These are phyloP conservation scores for Coffea eugenioides DNA, from an alignment of 257 asterid genomes.

Conservation along the genomic window DNA sequence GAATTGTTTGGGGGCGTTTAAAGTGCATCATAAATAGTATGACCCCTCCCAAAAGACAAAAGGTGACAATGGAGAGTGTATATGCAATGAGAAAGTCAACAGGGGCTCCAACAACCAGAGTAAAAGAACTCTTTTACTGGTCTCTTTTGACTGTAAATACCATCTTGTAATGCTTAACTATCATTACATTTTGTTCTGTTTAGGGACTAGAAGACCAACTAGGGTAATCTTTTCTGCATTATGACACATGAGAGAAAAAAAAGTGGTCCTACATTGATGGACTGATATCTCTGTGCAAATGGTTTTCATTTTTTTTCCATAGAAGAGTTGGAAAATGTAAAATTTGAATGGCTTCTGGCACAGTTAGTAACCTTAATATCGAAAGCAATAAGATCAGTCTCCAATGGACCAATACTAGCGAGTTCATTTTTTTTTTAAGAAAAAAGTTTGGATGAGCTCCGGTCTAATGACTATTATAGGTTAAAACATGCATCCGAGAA, in stretches of 20 bases:
- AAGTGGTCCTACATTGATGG: background rate
- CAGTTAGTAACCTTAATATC: too few species aligned
- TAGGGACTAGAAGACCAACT: background rate
- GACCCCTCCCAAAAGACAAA: too few species aligned
- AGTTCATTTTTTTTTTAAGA: too few species aligned
- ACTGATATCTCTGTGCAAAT: background rate
- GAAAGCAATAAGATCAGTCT: too few species aligned
- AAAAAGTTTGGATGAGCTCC: too few species aligned
- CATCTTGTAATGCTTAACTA: background rate
- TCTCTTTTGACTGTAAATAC: slow-evolving; percentile 14
- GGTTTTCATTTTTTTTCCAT: background rate
- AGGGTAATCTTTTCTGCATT: background rate
- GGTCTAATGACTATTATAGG: too few species aligned
- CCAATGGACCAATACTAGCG: too few species aligned
- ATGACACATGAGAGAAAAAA: background rate
- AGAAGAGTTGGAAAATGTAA: too few species aligned
- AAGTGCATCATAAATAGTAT: background rate
- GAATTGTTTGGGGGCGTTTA: background rate
- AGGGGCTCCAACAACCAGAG: background rate
- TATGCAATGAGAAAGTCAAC: background rate
- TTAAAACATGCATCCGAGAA: too few species aligned
- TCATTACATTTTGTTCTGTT: background rate
- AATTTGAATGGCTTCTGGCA: too few species aligned
- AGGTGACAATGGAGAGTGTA: background rate
- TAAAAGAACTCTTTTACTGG: slow-evolving; percentile 4